Percentiles rank a stretch among this genome's conserved stretches.
Conservation (phyloP, 1,284 basidiomycete genomes). For the Ustilago vetiveriae region DNA sequence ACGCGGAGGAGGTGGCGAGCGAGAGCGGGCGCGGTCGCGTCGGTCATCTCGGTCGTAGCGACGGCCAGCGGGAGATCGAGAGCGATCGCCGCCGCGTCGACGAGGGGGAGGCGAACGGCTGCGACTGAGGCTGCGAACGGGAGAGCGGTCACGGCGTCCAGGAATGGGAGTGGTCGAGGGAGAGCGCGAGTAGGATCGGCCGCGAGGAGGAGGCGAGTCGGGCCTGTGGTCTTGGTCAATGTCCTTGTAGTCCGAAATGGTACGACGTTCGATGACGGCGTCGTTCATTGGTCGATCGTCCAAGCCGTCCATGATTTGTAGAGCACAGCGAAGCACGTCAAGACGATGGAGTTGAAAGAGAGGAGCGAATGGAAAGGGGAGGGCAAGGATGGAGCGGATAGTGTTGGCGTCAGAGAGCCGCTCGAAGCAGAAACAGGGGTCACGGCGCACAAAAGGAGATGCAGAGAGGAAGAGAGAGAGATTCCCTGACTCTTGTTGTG, state of each 20-base stretch:
- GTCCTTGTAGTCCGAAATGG: conserved; percentile 40
- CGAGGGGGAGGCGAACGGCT: conserved; percentile 25
- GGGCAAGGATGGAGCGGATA: neutral
- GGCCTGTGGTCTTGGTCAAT: conserved; percentile 42
- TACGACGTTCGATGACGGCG: conserved; percentile 14
- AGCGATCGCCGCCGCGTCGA: conserved; percentile 21
- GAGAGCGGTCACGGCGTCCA: conserved; percentile 20
- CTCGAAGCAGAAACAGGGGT: neutral
- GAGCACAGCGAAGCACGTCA: too few relatives aligned
- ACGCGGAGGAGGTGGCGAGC: conserved; percentile 33
- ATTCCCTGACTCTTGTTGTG: too few relatives aligned
- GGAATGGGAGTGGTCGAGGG: conserved; percentile 40
- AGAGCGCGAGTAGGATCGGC: conserved; percentile 46
- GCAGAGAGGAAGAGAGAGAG: too few relatives aligned
- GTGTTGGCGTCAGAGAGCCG: too few relatives aligned
- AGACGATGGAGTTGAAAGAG: neutral
- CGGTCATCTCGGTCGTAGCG: conserved; percentile 33
- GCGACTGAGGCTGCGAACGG: conserved; percentile 21
- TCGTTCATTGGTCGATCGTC: neutral
- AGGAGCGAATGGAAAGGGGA: neutral
- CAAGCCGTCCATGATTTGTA: conserved; percentile 11
- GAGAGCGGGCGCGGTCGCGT: conserved; percentile 30
- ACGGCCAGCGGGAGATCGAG: conserved; percentile 38
- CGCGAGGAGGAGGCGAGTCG: conserved; percentile 24
- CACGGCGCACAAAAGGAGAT: neutral